A percentile compares a stretch with the other conserved stretches of the same genome.
These are phyloP conservation scores for Lasiodiplodia hormozganensis DNA, from an alignment of 2,329 filamentous ascomycete species.

Conservation along the genomic window DNA sequence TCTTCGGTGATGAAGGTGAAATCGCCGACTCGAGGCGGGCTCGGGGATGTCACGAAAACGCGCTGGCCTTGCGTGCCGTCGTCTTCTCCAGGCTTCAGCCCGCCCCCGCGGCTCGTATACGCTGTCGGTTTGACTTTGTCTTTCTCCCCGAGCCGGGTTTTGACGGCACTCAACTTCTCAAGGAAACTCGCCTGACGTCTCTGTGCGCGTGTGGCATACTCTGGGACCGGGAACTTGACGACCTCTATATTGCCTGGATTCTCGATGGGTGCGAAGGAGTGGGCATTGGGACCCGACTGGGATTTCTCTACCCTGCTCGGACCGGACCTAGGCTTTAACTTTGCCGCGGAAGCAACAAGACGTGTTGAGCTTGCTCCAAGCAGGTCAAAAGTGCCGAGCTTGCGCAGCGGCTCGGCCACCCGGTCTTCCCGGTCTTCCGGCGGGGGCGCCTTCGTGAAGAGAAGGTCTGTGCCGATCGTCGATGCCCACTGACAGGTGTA, in stretches of 20 bases:
- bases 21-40: not conserved
- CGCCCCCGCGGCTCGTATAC: constrained; percentile 15
- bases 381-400: constrained; percentile 67
- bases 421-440: constrained; percentile 8
- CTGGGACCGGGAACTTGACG: constrained; percentile 11
- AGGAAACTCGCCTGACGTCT: constrained; percentile 25
- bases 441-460: constrained; percentile 63
- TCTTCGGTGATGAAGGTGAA: constrained; percentile 27
- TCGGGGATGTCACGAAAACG: constrained; percentile 4
- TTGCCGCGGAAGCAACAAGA: constrained; percentile 71
- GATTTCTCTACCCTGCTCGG: constrained; percentile 60
- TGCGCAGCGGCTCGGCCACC: constrained; percentile 55
- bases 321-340: constrained; percentile 52
- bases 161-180: constrained; percentile 21
- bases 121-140: constrained; percentile 15
- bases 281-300: constrained; percentile 82
- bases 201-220: constrained; percentile 20
- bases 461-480: constrained; percentile 82
- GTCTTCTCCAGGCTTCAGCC: constrained; percentile 10
- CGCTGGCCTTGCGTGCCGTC: constrained; percentile 17
- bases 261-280: constrained; percentile 7
- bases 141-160: constrained; percentile 26
- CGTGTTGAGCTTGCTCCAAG: constrained; percentile 74
- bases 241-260: constrained; percentile 1
- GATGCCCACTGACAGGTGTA: constrained; percentile 84